Base-by-base conservation (phyloP, 1,284 basidiomycete species). In the Cutaneotrichosporon cutaneum region DNA sequence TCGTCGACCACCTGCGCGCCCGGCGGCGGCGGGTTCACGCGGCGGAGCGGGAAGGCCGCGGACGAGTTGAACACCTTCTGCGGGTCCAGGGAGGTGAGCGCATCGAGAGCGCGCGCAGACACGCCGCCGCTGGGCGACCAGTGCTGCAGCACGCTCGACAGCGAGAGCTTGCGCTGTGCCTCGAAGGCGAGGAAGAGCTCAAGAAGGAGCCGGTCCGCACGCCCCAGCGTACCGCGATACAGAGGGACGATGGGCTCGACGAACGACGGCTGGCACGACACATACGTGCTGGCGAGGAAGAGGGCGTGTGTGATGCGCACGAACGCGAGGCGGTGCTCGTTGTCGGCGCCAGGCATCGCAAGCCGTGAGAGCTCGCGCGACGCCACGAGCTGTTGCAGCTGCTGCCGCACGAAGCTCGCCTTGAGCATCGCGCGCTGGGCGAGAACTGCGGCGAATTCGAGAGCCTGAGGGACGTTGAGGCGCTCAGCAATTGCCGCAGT, bases 171-270 rank as follows among this genome's bases (percentile, higher is more conserved):
- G n/a, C 87, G 84, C 56, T 89, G 85, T 0, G 72, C 74, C 73
- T 95, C 94, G 68, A 92, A 94, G 0, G 91, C 80, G 44, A 84
- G 84, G 80, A 95, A 89, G 50, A 94, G 84, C 1, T 85, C 82
- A 3, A 94, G 78, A 1, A 96, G 78, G 53, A 81, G 82, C 18
- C 84, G 82, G 73, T 96, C 94, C 0, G 86, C 71, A 0, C 63
- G 60, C 0, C 85, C 84, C 33, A 89, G 75, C 0, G 88, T 88
- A 1, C 90, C 93, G 4, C 84, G 79, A 74, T 96, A 96, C 1
- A 93, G 78, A 8, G 78, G 80, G 33, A 90, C 77, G 30, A 95
- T 81, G 1, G 90, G 89, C 58, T 89, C 86, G 54, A 94, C 79
- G 67, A 93, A 90, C 10, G 86, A 87, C 1, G 88, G 83, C 72